phyloP scores from a whole-genome alignment of 495 filamentous ascomycete genomes.

The Tuber brumale region DNA sequence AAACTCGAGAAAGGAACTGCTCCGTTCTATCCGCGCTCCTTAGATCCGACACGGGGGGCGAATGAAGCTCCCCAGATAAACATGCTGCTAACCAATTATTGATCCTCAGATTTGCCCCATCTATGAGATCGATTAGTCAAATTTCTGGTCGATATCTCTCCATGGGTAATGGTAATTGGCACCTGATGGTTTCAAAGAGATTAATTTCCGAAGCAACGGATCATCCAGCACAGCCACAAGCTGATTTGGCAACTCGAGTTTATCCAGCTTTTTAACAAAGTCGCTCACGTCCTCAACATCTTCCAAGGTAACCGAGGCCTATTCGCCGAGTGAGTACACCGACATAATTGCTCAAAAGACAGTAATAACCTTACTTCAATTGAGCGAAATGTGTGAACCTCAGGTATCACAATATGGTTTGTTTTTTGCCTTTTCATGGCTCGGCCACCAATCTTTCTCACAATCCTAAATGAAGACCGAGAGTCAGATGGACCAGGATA shows the following conservation, averaged over 20 bases:
- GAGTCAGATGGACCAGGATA: slow-evolving; percentile 33
- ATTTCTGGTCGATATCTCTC: slow-evolving; percentile 7
- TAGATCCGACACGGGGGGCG: slow-evolving; percentile 1
- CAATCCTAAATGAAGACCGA: slow-evolving; percentile 46
- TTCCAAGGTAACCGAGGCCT: slow-evolving; percentile 65
- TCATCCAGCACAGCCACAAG: slow-evolving; percentile 69
- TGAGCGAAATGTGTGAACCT: slow-evolving; percentile 67
- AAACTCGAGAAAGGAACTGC: slow-evolving; percentile 51
- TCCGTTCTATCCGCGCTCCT: slow-evolving; percentile 26
- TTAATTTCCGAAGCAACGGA: slow-evolving; percentile 68
- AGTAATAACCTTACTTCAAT: slow-evolving; percentile 50
- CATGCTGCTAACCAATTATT: slow-evolving; percentile 56
- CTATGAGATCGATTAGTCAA: slow-evolving; percentile 23
- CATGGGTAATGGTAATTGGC: slow-evolving; percentile 13
- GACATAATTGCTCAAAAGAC: slow-evolving; percentile 18
- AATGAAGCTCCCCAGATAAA: slow-evolving; percentile 25
- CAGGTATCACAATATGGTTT: slow-evolving; percentile 52
- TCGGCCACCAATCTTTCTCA: slow-evolving; percentile 43
- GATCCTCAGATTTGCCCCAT: slow-evolving; percentile 46
- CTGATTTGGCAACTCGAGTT: slow-evolving; percentile 73
- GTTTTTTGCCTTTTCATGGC: slow-evolving; percentile 47
- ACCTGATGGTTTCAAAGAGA: slow-evolving; percentile 59
- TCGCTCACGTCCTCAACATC: slow-evolving; percentile 66
- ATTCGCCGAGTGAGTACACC: slow-evolving; percentile 24
- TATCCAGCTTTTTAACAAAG: slow-evolving; percentile 70